Evolutionary conservation across 768 basidiomycete species (phyloP), one percentile per base, ranked within the genome.

Genomic region (Russula griseocarnosa): DNA sequence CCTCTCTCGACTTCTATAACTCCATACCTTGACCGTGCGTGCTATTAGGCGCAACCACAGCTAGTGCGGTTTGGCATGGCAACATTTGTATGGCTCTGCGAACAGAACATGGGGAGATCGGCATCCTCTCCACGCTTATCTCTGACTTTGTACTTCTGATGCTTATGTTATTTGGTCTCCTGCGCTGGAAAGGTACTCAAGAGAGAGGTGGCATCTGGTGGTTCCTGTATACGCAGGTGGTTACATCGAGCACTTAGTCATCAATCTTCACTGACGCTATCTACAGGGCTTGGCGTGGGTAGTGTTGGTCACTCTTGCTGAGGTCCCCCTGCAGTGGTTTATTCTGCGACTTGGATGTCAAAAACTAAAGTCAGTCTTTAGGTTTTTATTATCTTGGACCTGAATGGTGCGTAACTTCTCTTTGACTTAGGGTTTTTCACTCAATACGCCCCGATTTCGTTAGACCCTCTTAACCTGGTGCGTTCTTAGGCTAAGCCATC

Each of bases 401-500:
- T 66, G 24, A 66, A 66, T 22, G 66, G 66, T 66, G 32, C 10
- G 66, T 44, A 34, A 3, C 22, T 28, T 40, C 30, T 22, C 26
- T 30, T 55, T 4, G 10, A 22, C 5, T 26, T 5, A 28, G n/a
- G 18, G 32, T 8, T 10, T 38, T 24, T 55, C 26, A 46, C 40
- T 40, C n/a, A 50, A 9, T 10, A 32, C 2, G 3, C 22, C 16
- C 38, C 40, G 3, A 16, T 26, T 28, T 44, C 13, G 13, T 18
- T n/a, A 66, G 66, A 49, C 26, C 66, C 66, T 2, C 10, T 64
- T 14, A 65, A 66, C 20, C 13, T 66, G 62, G 66, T 66, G 28
- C n/a, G 66, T 59, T 30, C n/a, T 14, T 34, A 11, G 34, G 14
- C 32, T 32, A 5, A 5, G 40, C 11, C 14, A 8, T 53, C 3